Conservation (phyloP, 225 moss, liverwort and hornwort genomes). For the Climacium dendroides region DNA sequence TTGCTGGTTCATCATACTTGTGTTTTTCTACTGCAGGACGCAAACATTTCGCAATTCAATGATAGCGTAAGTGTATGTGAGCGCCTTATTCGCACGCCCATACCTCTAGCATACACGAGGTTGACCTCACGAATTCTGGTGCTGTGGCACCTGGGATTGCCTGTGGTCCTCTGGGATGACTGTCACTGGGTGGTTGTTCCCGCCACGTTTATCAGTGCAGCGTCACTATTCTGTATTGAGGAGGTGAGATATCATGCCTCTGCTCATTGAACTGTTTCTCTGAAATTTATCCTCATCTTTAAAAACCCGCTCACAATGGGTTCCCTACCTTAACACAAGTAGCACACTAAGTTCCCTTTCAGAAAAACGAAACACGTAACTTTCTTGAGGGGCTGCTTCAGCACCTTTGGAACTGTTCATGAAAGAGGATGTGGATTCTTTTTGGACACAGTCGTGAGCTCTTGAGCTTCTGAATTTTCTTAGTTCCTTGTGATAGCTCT, state of each 20-base stretch:
- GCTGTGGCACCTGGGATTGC: slow-evolving; percentile 80
- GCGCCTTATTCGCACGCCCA: slow-evolving; percentile 75
- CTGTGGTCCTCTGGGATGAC: slow-evolving; percentile 88
- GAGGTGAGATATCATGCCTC: slow-evolving; percentile 15
- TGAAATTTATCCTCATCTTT: neutral
- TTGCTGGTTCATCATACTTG: neutral
- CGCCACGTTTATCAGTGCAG: slow-evolving; percentile 64
- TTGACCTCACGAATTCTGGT: slow-evolving; percentile 82
- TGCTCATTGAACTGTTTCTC: neutral
- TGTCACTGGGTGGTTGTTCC: slow-evolving; percentile 88
- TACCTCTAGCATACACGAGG: slow-evolving; percentile 86
- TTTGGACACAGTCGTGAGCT: neutral
- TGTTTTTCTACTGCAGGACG: slow-evolving; percentile 33
- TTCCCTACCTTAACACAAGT: neutral
- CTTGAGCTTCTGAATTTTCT: neutral
- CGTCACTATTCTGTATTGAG: slow-evolving; percentile 53
- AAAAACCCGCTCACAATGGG: neutral
- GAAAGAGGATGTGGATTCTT: too few relatives aligned
- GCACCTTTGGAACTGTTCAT: neutral
- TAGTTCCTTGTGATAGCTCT: neutral
- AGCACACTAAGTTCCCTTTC: neutral
- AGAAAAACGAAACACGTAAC: neutral
- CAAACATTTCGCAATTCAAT: slow-evolving; percentile 75
- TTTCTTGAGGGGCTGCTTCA: neutral
- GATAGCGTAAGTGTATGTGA: slow-evolving; percentile 76